Conservation (phyloP, 1,139 yeast species). For the Kurtzmaniella natalensis region DNA sequence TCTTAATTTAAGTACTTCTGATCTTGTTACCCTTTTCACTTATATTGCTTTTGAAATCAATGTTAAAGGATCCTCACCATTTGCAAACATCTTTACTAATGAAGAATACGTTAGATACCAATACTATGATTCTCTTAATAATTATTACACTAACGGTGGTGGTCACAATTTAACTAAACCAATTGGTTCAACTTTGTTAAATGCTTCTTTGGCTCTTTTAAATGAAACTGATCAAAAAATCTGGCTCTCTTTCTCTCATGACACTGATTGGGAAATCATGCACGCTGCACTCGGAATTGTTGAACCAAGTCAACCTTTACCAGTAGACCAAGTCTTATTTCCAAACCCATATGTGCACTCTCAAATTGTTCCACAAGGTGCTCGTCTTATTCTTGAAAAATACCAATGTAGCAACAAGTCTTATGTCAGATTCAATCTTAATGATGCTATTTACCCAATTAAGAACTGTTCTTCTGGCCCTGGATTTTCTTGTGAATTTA, state of each 20-base stretch:
- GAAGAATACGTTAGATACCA: constrained; percentile 44
- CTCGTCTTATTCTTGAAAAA: constrained; percentile 25
- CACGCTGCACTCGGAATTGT: constrained; percentile 22
- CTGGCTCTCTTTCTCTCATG: constrained; percentile 27
- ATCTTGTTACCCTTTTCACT: constrained; percentile 36
- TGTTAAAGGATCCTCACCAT: constrained; percentile 42
- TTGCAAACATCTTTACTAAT: constrained; percentile 49
- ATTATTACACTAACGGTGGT: constrained; percentile 48
- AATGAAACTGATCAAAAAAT: constrained; percentile 19
- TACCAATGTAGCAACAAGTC: constrained; percentile 18
- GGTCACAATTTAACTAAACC: constrained; percentile 39
- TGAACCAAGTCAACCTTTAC: constrained; percentile 17
- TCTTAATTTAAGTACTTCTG: constrained; percentile 29
- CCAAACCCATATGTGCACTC: constrained; percentile 24
- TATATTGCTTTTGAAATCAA: constrained; percentile 55
- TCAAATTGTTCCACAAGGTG: constrained; percentile 25
- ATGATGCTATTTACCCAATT: constrained; percentile 27
- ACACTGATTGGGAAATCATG: constrained; percentile 25
- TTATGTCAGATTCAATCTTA: constrained; percentile 23
- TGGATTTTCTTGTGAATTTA: constrained; percentile 28
- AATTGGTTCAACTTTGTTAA: constrained; percentile 41
- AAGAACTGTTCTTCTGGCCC: constrained; percentile 26
- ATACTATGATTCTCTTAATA: constrained; percentile 41
- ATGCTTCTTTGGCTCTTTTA: constrained; percentile 42
- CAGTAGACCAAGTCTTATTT: constrained; percentile 20